Conservation (phyloP, 2,329 filamentous ascomycete genomes). For the Raffaelea arxii region DNA sequence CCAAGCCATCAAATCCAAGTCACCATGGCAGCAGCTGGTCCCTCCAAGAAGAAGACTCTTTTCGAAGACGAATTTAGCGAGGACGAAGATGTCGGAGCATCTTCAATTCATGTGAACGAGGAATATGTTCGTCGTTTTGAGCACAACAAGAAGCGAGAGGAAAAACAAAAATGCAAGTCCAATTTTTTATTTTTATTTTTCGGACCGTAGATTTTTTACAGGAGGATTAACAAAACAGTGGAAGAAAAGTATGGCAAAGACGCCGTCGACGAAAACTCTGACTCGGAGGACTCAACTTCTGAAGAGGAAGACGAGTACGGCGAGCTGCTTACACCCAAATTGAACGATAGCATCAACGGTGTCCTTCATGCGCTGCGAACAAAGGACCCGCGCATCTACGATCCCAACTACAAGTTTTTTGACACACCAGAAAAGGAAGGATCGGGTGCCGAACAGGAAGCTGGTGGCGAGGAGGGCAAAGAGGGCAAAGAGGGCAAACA, state of each 20-base stretch:
- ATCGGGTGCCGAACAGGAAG: slow-evolving; percentile 12
- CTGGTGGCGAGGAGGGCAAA: slow-evolving; percentile 18
- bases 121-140: slow-evolving; percentile 86
- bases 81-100: too few relatives aligned
- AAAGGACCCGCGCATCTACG: slow-evolving; percentile 88
- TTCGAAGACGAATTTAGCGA: too few relatives aligned
- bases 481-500: slow-evolving; percentile 48
- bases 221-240: slow-evolving; percentile 46
- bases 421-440: slow-evolving; percentile 51
- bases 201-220: not conserved
- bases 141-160: slow-evolving; percentile 94
- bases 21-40: too few relatives aligned
- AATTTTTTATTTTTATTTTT: not conserved
- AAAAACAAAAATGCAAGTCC: slow-evolving; percentile 57
- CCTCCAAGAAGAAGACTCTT: too few relatives aligned
- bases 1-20: too few relatives aligned
- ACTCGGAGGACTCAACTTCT: slow-evolving; percentile 61
- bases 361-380: slow-evolving; percentile 79
- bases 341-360: slow-evolving; percentile 80
- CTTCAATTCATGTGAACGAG: too few relatives aligned
- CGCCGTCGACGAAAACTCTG: slow-evolving; percentile 35
- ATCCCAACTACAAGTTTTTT: slow-evolving; percentile 67
- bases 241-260: slow-evolving; percentile 69
- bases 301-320: slow-evolving; percentile 91
- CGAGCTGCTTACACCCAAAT: slow-evolving; percentile 71